Evolutionary conservation across 345 rosid species (phyloP), one percentile per base, ranked within the genome.

Genomic region (Odontarrhena argentea): DNA sequence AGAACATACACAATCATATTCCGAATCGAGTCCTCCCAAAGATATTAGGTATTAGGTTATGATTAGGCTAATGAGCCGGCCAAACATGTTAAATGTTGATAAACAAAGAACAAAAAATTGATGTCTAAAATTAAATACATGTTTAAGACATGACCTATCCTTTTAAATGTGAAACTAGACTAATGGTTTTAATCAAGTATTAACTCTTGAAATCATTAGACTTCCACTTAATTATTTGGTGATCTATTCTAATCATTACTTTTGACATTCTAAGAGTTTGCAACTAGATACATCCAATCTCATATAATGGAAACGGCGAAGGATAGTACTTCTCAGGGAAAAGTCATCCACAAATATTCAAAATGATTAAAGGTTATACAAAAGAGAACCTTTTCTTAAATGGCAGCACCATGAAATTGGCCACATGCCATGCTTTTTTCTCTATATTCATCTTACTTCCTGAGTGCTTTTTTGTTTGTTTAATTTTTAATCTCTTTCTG

Each of bases 311-410:
- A 35, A 37, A 55, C 5, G 60, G 28, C 44, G 15, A 36, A 55
- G 2, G 45, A 36, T 13, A 55, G 5, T 18, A 55, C 9, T 55
- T 55, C 13, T 36, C 36, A 43, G 44, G 26, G n/a, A 13, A 37
- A 37, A 55, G 12, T 41, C 12, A 36, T 40, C 63, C 63, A 59
- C 50, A 59, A 42, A 36, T 8, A 13, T 44, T 5, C 1, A 13
- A 58, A 58, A 58, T 25, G 63, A 41, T 35, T 41, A 58, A 41
- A 58, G 63, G 36, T 41, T 25, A 58, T 14, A 59, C 25, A 59
- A 42, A 59, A 59, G 24, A 55, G 15, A 7, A 14, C 12, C 6
- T 42, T 58, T 42, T n/a, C 15, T 41, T 26, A 60, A 8, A 13
- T 60, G 30, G 65, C 14, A 60, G 51, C 6, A 13, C 52, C 41